Evolutionary conservation across 495 filamentous ascomycete species (phyloP), one percentile per base, ranked within the genome.

Genomic region (Pseudomonodictys pantanalensis): DNA sequence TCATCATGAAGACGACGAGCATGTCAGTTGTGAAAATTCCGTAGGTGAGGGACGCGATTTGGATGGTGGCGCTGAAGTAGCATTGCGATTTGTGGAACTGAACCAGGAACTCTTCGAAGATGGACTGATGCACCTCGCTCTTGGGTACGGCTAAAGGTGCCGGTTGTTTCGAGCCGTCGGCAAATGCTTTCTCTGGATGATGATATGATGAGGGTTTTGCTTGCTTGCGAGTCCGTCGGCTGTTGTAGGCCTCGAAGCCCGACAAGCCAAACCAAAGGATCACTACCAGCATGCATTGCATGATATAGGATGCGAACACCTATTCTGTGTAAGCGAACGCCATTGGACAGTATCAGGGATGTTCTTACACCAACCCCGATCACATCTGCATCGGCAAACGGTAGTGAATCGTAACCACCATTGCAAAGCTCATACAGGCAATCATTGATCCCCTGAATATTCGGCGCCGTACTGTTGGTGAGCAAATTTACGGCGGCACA

Each of bases 51-150:
- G 33, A 52, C 10, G 60, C 60, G 23, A 64, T 58, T 41, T 53
- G 47, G 39, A 64, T 3, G 10, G 60, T 64, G 24, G 17, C 53
- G 46, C 54, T 58, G 42, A 64, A 64, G 47, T 64, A 64, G 47
- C 60, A 64, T 53, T 64, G 60, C 1, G 60, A 28, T 58, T 58
- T 58, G 54, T 64, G 60, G 30, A 58, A 64, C 17, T 58, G 15
- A 18, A 64, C 47, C 15, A 58, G 60, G 18, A 58, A 30, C n/a
- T 52, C 28, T 49, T 41, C 28, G 58, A 62, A 56, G 23, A 42
- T 18, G 25, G 6, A 24, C 42, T 47, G n/a, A 30, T 62, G 58
- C n/a, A 8, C 28, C n/a, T n/a, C 15, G 3, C 2, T 15, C 12
- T 28, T 3, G 5, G 18, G 2, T 47, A 1, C 18, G 1, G 20